Evolutionary conservation across 1,284 basidiomycete species (phyloP).

Genomic region (Vanrija sp.): DNA sequence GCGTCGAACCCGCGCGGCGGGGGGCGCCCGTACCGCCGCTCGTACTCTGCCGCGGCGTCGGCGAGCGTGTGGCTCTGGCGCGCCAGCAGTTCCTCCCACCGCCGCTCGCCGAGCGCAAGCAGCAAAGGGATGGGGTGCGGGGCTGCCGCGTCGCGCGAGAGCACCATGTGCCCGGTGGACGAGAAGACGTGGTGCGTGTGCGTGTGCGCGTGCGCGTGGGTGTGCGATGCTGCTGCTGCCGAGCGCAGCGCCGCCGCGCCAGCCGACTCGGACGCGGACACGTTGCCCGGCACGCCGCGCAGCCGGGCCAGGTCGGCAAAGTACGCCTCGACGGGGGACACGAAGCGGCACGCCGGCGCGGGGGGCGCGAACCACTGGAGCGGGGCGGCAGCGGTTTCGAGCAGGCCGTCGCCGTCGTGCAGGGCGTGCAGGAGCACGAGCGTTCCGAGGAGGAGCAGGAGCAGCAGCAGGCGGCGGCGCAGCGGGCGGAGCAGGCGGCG

Average conservation of each 20-base stretch:
- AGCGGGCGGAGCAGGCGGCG: too few relatives aligned
- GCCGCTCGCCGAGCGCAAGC: constrained; percentile 69
- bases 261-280: background rate
- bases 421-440: too few relatives aligned
- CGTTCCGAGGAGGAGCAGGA: too few relatives aligned
- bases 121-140: constrained; percentile 73
- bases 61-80: constrained; percentile 69
- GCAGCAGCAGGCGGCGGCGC: too few relatives aligned
- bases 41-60: constrained; percentile 73
- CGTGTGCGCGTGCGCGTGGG: background rate
- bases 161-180: constrained; percentile 41
- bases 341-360: constrained; percentile 27
- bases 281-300: constrained; percentile 13
- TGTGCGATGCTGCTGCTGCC: background rate
- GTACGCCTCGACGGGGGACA: constrained; percentile 41
- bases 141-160: constrained; percentile 26
- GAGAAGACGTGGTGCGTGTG: constrained; percentile 31
- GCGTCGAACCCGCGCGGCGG: constrained; percentile 82
- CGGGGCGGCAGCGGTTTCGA: too few relatives aligned
- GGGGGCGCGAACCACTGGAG: background rate
- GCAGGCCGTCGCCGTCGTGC: too few relatives aligned
- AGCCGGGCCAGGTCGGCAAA: constrained; percentile 34
- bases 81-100: constrained; percentile 62
- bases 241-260: too few relatives aligned
- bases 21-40: constrained; percentile 63